Conservation (phyloP, 106 monocot genomes). For the Chionographis japonica region DNA sequence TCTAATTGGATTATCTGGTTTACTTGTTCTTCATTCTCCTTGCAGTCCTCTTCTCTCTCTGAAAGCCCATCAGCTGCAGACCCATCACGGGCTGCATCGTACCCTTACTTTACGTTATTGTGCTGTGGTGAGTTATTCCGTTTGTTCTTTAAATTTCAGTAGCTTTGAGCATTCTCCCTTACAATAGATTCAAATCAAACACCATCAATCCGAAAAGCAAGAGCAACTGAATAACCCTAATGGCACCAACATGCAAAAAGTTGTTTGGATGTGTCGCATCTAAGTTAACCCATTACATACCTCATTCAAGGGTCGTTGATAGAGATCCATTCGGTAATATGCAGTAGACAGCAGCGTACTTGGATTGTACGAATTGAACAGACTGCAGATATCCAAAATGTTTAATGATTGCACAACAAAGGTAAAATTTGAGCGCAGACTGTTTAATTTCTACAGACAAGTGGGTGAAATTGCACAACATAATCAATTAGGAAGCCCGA, state of each 20-base stretch:
- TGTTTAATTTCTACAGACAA: not conserved
- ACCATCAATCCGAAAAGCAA: no score
- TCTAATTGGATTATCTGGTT: no score
- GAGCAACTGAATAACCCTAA: no score
- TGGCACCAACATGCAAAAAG: not conserved
- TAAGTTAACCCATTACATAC: constrained; percentile 23
- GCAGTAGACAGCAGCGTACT: constrained; percentile 82
- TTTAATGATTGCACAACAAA: not conserved
- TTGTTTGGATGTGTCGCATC: not conserved
- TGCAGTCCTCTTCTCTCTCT: no score
- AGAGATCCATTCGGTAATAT: constrained; percentile 86
- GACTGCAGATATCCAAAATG: constrained; percentile 43
- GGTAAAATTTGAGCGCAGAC: not conserved
- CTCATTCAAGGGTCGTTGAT: constrained; percentile 61
- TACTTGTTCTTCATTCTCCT: no score
- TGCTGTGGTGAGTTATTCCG: no score
- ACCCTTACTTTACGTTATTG: no score
- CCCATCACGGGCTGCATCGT: no score
- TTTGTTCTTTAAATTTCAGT: no score
- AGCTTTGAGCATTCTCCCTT: no score
- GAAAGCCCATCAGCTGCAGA: no score
- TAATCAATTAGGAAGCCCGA: not conserved
- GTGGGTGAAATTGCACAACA: not conserved
- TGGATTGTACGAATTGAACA: constrained; percentile 88
- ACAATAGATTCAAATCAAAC: no score